Evolutionary conservation across 2,329 filamentous ascomycete species (phyloP).

Genomic region (Xylariaceae sp.): DNA sequence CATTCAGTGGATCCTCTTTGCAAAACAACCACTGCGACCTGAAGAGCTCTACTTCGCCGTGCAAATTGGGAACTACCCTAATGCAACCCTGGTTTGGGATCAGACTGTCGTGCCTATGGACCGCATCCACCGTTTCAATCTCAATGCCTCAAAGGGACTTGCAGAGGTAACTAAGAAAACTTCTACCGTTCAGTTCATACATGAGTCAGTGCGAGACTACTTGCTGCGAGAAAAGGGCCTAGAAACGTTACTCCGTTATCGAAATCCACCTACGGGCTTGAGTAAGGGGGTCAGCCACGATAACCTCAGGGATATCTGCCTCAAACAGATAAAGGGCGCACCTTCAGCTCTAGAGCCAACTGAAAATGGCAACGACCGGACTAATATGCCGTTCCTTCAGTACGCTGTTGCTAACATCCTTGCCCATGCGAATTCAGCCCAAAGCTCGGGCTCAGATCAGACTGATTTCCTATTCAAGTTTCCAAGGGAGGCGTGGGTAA

Average conservation of each 20-base stretch:
- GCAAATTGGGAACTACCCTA: conserved; percentile 34
- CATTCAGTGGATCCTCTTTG: conserved; percentile 61
- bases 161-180: conserved; percentile 49
- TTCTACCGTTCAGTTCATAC: conserved; percentile 57
- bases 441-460: conserved; percentile 4
- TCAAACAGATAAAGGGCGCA: conserved; percentile 45
- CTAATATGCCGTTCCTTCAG: conserved; percentile 51
- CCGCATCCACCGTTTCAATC: conserved; percentile 45
- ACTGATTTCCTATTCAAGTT: conserved; percentile 11
- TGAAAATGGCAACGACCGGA: conserved; percentile 22
- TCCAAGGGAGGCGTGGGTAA: conserved; percentile 14
- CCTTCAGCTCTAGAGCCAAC: conserved; percentile 6
- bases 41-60: conserved; percentile 56
- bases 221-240: conserved; percentile 48
- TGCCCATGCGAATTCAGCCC: conserved; percentile 47
- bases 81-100: conserved; percentile 35
- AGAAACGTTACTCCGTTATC: conserved; percentile 14
- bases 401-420: conserved; percentile 52
- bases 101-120: conserved; percentile 26
- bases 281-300: conserved; percentile 50
- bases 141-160: conserved; percentile 57
- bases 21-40: conserved; percentile 49
- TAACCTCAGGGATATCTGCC: conserved; percentile 53
- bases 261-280: conserved; percentile 20
- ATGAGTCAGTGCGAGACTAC: conserved; percentile 59